Percentiles rank a stretch among this genome's conserved stretches.
phyloP scores from a whole-genome alignment of 371 early-diverging fungal genomes.

The Apophysomyces elegans region DNA sequence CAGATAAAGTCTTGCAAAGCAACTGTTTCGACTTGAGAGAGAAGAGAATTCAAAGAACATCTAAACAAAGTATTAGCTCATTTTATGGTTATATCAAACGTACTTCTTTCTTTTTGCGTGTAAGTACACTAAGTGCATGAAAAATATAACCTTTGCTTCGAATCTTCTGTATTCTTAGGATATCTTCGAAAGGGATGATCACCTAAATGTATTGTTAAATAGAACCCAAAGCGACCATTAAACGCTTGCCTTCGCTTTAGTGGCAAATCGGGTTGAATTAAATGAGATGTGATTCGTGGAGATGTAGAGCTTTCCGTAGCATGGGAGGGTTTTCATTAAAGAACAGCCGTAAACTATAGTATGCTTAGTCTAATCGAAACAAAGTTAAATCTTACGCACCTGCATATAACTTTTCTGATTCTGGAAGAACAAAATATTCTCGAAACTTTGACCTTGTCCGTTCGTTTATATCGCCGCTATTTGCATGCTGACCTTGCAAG shows the following conservation, averaged over 20 bases:
- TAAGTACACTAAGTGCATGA: constrained; percentile 32
- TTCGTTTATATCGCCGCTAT: constrained; percentile 40
- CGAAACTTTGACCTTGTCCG: constrained; percentile 51
- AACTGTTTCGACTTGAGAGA: constrained; percentile 43
- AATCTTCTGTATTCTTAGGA: constrained; percentile 45
- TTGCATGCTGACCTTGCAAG: constrained; percentile 22
- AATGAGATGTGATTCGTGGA: constrained; percentile 70
- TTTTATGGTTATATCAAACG: constrained; percentile 19
- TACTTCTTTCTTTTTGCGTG: constrained; percentile 40
- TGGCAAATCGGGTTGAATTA: constrained; percentile 65
- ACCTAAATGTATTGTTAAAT: constrained; percentile 24
- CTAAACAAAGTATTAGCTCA: constrained; percentile 12
- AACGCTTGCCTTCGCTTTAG: constrained; percentile 56
- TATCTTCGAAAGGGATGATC: constrained; percentile 49
- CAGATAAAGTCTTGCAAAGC: constrained; percentile 45
- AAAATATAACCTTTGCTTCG: constrained; percentile 46
- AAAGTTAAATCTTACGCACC: constrained; percentile 27
- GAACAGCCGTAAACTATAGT: constrained; percentile 49
- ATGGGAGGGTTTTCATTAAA: constrained; percentile 52
- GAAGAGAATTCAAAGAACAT: constrained; percentile 51
- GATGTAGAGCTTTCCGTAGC: constrained; percentile 70
- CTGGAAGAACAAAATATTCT: constrained; percentile 66
- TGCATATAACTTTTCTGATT: constrained; percentile 56
- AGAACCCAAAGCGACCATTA: background rate
- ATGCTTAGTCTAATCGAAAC: no score